Percentiles rank a stretch among this genome's conserved stretches.
Conservation (phyloP, 2,329 filamentous ascomycete species). For the Coniochaeta sp. region DNA sequence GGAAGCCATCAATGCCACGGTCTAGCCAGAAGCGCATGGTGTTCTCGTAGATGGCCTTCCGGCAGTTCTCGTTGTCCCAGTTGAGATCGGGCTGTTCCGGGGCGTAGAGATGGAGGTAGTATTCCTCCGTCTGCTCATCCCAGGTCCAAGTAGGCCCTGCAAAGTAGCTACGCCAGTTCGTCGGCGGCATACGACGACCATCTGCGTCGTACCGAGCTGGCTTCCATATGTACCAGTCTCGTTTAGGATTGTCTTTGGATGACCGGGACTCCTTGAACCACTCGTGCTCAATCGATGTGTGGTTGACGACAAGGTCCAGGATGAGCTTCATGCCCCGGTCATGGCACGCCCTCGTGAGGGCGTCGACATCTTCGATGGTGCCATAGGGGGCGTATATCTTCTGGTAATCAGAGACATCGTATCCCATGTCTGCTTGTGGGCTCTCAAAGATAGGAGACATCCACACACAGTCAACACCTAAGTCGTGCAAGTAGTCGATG, state of each 20-base stretch:
- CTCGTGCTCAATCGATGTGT: conserved; percentile 49
- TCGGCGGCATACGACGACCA: conserved; percentile 51
- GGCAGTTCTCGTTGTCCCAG: conserved; percentile 62
- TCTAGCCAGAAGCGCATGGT: conserved; percentile 71
- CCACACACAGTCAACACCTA: conserved; percentile 55
- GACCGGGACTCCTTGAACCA: conserved; percentile 52
- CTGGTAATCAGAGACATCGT: conserved; percentile 44
- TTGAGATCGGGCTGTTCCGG: conserved; percentile 70
- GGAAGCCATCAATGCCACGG: conserved; percentile 57
- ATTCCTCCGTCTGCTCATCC: conserved; percentile 43
- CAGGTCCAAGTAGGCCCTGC: conserved; percentile 44
- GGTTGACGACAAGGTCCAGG: conserved; percentile 68
- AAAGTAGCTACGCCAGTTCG: conserved; percentile 46
- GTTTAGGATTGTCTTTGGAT: conserved; percentile 41
- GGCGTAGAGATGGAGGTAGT: conserved; percentile 57
- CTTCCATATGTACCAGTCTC: conserved; percentile 63
- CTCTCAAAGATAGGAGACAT: conserved; percentile 37
- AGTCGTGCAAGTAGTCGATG: conserved; percentile 52
- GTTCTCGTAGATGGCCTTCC: conserved; percentile 57
- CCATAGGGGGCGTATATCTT: conserved; percentile 61
- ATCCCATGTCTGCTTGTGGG: conserved; percentile 63
- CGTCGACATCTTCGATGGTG: conserved; percentile 58
- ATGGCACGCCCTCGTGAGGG: conserved; percentile 53
- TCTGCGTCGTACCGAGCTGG: conserved; percentile 44
- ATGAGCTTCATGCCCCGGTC: conserved; percentile 57